A percentile compares a stretch with the other conserved stretches of the same genome.
These are phyloP conservation scores for Neurospora intermedia DNA, from an alignment of 495 filamentous ascomycete species.

Conservation along the genomic window DNA sequence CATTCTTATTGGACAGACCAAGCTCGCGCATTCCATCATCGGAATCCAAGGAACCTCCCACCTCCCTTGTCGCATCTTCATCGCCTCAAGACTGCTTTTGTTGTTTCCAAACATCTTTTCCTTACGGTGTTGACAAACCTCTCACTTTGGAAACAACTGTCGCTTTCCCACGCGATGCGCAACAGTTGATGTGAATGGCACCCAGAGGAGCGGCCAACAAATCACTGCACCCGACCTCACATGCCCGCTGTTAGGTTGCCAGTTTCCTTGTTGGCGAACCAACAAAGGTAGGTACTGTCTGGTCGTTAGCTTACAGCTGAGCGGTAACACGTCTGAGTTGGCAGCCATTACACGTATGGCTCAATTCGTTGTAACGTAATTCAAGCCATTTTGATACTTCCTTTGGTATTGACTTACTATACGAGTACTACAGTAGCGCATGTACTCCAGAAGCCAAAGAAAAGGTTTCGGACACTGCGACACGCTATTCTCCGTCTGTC, in stretches of 20 bases:
- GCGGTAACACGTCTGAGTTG: neutral
- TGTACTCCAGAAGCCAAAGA: neutral
- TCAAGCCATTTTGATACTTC: neutral
- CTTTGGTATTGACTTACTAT: neutral
- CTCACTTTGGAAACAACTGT: neutral
- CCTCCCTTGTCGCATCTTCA: neutral
- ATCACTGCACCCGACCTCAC: neutral
- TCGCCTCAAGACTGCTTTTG: neutral
- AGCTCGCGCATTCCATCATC: neutral
- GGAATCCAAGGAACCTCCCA: neutral
- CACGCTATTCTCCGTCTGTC: neutral
- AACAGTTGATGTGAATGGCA: neutral
- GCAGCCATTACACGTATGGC: neutral
- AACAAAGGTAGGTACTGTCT: neutral
- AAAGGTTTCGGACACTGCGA: neutral
- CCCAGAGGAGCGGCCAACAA: neutral
- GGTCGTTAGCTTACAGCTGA: neutral
- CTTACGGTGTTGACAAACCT: neutral
- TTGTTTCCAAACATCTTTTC: neutral
- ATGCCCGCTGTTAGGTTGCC: neutral
- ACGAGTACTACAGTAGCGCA: neutral
- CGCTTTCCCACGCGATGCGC: neutral
- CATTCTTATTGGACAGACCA: no score
- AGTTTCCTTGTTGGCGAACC: neutral
- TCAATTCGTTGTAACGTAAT: neutral